Conservation (phyloP, 106 monocot genomes). For the Acorus calamus region DNA sequence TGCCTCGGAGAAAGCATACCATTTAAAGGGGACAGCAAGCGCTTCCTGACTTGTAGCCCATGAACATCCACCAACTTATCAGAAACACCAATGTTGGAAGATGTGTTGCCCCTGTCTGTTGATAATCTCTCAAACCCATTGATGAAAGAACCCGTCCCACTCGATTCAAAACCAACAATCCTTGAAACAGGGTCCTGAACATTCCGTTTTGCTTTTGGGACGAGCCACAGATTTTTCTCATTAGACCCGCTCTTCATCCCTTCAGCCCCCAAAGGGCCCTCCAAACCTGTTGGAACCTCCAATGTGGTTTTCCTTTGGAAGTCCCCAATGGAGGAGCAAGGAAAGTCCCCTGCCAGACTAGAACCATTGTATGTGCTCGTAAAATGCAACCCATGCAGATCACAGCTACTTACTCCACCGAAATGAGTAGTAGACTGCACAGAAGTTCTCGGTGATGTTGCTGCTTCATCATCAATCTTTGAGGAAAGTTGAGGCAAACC, state of each 20-base stretch:
- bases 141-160: neutral
- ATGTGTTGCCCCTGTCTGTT: neutral
- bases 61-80: constrained; percentile 15
- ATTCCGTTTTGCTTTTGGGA: neutral
- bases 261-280: constrained; percentile 8
- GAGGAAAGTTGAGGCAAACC: constrained; percentile 58
- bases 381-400: constrained; percentile 40
- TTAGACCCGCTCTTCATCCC: constrained; percentile 37
- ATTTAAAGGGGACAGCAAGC: constrained; percentile 62
- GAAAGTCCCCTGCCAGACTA: constrained; percentile 14
- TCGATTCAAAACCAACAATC: constrained; percentile 4
- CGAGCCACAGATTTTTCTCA: constrained; percentile 13
- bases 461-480: constrained; percentile 25
- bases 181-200: constrained; percentile 2
- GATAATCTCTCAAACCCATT: neutral
- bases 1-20: constrained; percentile 27
- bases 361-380: constrained; percentile 8
- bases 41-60: constrained; percentile 49
- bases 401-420: constrained; percentile 26
- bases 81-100: neutral
- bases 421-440: constrained; percentile 27
- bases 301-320: constrained; percentile 26
- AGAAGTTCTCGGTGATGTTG: constrained; percentile 25
- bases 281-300: constrained; percentile 15
- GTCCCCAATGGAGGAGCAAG: constrained; percentile 29